Base-by-base conservation (phyloP, 2,329 filamentous ascomycete species). In the Parascedosporium putredinis region DNA sequence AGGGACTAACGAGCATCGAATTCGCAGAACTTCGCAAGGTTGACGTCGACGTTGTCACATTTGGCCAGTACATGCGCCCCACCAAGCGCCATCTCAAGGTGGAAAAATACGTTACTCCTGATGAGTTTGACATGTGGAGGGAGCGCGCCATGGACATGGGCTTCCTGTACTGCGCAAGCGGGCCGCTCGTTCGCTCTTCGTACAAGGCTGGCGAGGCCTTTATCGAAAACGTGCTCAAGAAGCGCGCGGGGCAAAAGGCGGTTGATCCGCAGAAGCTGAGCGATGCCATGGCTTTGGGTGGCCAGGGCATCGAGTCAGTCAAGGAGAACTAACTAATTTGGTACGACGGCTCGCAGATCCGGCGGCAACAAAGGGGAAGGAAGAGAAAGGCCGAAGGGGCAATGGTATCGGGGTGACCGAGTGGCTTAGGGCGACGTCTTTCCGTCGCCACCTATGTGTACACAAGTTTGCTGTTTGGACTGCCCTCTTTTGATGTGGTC, bases 61-160 rank as follows among this genome's bases (percentile, higher is more conserved):
- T 98, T 58, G 93, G 93, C n/a, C 93, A 98, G 72, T 98, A 98
- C 73, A 98, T 98, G 93, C 87, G 91, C 9, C 93, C 93, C 2
- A 98, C 93, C 4, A 98, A 97, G 75, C 81, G 91, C 42, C 93
- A 98, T 66, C 91, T 98, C 80, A 84, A 95, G 66, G 93, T 98
- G 27, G 86, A 95, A 61, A 88, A 91, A 65, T 98, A 98, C 64
- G 79, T 98, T 44, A 91, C 89, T 0, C 93, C 93, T 1, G 87
- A 86, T 54, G 82, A 84, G 54, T 98, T 98, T 62, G 91, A 97
- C 62, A 72, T 86, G 60, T 98, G 93, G 93, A 80, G 86, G 53
- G 80, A 88, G 69, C 81, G 89, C 47, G 91, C 93, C 34, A 74
- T 97, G 43, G 89, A 96, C 54, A 81, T 97, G 82, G 93, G 93